Base-by-base conservation (phyloP, 345 rosid genomes). In the Moricandia moricandioides region DNA sequence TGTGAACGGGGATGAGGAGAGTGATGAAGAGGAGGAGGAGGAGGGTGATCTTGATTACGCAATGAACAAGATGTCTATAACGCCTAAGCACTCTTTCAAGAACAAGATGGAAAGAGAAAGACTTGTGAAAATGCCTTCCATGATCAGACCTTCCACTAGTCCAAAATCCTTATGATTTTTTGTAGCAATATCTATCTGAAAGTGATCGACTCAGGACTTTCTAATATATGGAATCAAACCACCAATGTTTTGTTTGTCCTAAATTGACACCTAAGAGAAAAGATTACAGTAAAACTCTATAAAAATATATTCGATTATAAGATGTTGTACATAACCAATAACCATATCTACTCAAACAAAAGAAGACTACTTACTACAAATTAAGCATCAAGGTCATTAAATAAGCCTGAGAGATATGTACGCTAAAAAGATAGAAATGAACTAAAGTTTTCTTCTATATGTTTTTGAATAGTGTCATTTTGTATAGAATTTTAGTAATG, bases 21-120 rank as follows among this genome's bases (percentile, higher is more conserved):
- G 58, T 7, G 86, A 85, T 26, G 87, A 73, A 64, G 77, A 63
- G 7, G 81, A 76, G 13, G 57, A 79, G 6, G 85, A 27, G 2
- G 31, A 29, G 5, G 31, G n/a, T 16, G 77, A 85, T 77, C 51
- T 82, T 2, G 93, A 86, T 65, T 52, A 17, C 34, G 86, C 79
- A 8, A 61, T 92, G 84, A 86, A 81, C 76, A 90, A 86, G 64
- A 92, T 92, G 98, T 92, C 98, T 5, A 86, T 86, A n/a, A 87
- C 96, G 3, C 95, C 95, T 0, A 88, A 83, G 78, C 81, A 82
- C 59, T 65, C 83, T 14, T 79, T 65, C 16, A 68, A 43, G 76
- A 80, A 78, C 29, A 54, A 11, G 5, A 74, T 74, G 78, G 86
- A 83, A 0, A 83, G 69, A 49, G 83, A 81, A 39, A 75, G 74